Percentiles rank a stretch among this genome's conserved stretches.
These are phyloP conservation scores for Eutrema salsugineum DNA, from an alignment of 441 rosid genomes.

Conservation along the genomic window DNA sequence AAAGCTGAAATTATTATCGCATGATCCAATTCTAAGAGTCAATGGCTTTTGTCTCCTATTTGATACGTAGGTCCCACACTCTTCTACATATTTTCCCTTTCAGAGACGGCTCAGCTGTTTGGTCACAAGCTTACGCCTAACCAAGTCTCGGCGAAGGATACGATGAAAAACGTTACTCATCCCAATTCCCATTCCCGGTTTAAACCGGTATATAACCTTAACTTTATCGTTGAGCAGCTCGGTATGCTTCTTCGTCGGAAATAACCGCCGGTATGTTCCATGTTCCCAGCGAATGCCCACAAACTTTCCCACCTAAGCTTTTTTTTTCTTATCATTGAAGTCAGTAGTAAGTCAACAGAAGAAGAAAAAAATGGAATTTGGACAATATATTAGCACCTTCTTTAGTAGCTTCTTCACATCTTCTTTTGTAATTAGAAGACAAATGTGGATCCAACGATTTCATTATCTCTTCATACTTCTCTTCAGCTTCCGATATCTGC, in stretches of 20 bases:
- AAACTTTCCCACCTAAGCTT: constrained; percentile 51
- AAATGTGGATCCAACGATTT: constrained; percentile 60
- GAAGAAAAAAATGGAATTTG: neutral
- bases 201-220: neutral
- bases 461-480: constrained; percentile 51
- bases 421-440: constrained; percentile 53
- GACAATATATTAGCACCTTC: constrained; percentile 50
- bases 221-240: constrained; percentile 24
- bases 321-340: neutral
- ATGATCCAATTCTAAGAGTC: constrained; percentile 18
- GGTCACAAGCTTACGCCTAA: neutral
- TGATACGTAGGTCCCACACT: constrained; percentile 4
- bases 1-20: neutral
- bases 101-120: constrained; percentile 9
- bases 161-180: neutral
- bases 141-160: neutral
- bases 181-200: constrained; percentile 3
- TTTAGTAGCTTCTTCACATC: constrained; percentile 82
- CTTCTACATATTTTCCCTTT: neutral
- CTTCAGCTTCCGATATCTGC: constrained; percentile 68
- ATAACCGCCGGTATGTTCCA: constrained; percentile 78
- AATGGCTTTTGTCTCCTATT: constrained; percentile 23
- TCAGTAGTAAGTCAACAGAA: neutral
- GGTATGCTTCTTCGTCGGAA: constrained; percentile 57
- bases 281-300: constrained; percentile 64